phyloP scores from a whole-genome alignment of 1,139 yeast genomes.

The Pichia cactophila region DNA sequence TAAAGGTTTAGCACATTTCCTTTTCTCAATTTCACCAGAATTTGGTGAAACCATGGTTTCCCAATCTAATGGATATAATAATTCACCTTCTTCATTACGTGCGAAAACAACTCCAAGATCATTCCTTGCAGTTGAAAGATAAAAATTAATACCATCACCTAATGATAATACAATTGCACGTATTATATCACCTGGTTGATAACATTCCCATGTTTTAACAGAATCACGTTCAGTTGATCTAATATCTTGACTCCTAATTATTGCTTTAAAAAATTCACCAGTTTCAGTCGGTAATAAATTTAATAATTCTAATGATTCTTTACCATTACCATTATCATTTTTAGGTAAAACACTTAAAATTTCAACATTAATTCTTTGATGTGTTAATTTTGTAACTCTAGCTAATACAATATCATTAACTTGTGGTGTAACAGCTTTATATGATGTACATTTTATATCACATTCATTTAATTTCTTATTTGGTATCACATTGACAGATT shows the following conservation, averaged over 20 bases:
- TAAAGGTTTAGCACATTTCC: slow-evolving; percentile 93
- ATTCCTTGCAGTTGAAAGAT: slow-evolving; percentile 80
- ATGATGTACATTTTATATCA: slow-evolving; percentile 14
- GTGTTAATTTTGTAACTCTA: slow-evolving; percentile 56
- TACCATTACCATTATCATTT: slow-evolving; percentile 29
- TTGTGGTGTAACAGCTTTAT: slow-evolving; percentile 59
- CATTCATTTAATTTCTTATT: slow-evolving; percentile 19
- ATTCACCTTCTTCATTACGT: slow-evolving; percentile 62
- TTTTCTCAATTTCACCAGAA: slow-evolving; percentile 66
- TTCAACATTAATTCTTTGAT: slow-evolving; percentile 72
- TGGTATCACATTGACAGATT: slow-evolving; percentile 19
- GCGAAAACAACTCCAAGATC: slow-evolving; percentile 95
- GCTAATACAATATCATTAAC: slow-evolving; percentile 83
- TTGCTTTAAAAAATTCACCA: slow-evolving; percentile 88
- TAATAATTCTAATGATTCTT: slow-evolving; percentile 44
- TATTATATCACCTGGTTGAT: slow-evolving; percentile 88
- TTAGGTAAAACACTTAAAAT: slow-evolving; percentile 51
- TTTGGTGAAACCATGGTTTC: slow-evolving; percentile 79
- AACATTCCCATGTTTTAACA: slow-evolving; percentile 70
- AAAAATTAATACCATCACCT: slow-evolving; percentile 92
- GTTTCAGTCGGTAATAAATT: slow-evolving; percentile 54
- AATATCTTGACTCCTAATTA: slow-evolving; percentile 81
- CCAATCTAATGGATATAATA: slow-evolving; percentile 93
- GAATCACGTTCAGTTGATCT: slow-evolving; percentile 87
- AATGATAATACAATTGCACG: slow-evolving; percentile 75